phyloP scores from a whole-genome alignment of 441 rosid species.

The Sinapis alba region DNA sequence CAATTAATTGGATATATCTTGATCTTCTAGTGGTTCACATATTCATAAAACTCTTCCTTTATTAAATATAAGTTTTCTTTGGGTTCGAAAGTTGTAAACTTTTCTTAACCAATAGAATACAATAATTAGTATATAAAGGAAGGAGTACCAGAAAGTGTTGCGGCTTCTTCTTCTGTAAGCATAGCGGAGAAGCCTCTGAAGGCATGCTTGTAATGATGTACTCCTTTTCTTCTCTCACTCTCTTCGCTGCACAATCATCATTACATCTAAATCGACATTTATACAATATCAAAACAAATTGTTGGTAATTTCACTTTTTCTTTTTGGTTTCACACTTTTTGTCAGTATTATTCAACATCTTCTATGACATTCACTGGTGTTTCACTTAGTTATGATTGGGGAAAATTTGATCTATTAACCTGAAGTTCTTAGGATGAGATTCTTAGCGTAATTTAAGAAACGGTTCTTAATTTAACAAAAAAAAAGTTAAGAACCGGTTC shows the following conservation, averaged over 20 bases:
- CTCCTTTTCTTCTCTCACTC: conserved; percentile 45
- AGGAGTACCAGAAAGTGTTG: conserved; percentile 56
- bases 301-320: neutral
- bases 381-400: neutral
- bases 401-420: no score
- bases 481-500: no score
- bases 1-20: neutral
- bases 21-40: neutral
- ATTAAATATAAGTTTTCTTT: neutral
- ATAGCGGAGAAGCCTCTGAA: conserved; percentile 81
- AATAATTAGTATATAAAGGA: neutral
- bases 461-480: no score
- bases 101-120: neutral
- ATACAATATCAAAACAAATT: neutral
- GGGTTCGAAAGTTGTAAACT: neutral
- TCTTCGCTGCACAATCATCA: conserved; percentile 43
- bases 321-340: neutral
- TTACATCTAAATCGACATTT: neutral
- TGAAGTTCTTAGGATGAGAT: no score
- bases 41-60: neutral
- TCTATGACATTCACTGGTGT: neutral
- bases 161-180: conserved; percentile 76
- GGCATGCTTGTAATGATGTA: conserved; percentile 66
- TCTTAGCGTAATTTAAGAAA: no score
- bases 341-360: neutral